Conservation (phyloP, 1,139 yeast species). For the Pichia sp. region DNA sequence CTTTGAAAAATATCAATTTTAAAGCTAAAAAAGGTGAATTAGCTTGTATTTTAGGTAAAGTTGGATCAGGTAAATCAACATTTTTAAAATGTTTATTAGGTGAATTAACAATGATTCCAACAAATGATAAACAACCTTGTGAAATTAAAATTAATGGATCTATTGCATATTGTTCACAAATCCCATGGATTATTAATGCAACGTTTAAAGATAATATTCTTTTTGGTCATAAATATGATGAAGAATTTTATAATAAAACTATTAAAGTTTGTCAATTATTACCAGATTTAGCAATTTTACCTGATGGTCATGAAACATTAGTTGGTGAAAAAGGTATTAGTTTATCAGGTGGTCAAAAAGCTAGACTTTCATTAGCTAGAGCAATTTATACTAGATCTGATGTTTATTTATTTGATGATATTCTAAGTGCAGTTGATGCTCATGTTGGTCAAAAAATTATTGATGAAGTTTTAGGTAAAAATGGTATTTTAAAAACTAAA, state of each 20-base stretch:
- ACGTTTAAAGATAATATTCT: constrained; percentile 67
- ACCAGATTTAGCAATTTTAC: constrained; percentile 62
- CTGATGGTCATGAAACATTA: constrained; percentile 77
- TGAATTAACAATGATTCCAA: constrained; percentile 38
- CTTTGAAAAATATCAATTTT: constrained; percentile 48
- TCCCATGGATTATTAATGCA: constrained; percentile 79
- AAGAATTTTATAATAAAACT: constrained; percentile 60
- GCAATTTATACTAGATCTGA: constrained; percentile 86
- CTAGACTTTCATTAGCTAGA: constrained; percentile 77
- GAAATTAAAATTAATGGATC: constrained; percentile 52
- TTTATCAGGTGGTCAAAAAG: constrained; percentile 87
- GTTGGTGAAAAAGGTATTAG: constrained; percentile 92
- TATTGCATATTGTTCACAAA: constrained; percentile 77
- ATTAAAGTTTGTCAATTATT: constrained; percentile 71
- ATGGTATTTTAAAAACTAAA: constrained; percentile 64
- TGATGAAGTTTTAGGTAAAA: constrained; percentile 50
- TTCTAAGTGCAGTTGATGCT: constrained; percentile 79
- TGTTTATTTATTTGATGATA: constrained; percentile 71
- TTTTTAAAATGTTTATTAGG: constrained; percentile 59
- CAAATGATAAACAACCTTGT: constrained; percentile 30
- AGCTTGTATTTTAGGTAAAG: constrained; percentile 72
- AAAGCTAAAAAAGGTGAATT: constrained; percentile 53
- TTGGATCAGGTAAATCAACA: constrained; percentile 80
- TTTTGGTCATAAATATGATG: constrained; percentile 72
- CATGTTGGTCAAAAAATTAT: constrained; percentile 72